Base-by-base conservation (phyloP, 2,329 filamentous ascomycete species). In the Microsporum ferrugineum region DNA sequence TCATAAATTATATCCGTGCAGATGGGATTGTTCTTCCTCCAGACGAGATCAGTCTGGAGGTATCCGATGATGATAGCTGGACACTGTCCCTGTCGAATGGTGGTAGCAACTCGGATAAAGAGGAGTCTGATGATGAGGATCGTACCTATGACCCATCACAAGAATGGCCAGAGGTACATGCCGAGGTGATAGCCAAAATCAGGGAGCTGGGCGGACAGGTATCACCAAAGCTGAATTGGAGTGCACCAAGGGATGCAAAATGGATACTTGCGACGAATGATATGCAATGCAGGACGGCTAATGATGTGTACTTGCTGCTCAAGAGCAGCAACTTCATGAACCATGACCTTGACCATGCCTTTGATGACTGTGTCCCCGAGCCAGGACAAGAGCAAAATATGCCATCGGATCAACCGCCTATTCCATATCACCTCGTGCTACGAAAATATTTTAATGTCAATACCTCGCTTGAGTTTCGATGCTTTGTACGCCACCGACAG, bases 221-320 rank as follows among this genome's bases (percentile, higher is more conserved):
- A 6, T 86, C 88, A 1, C 94, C 94, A 0, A 99, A 99, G 75
- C 78, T 99, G 55, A 97, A 97, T 77, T 99, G 94, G 94, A 96
- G 91, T 4, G 87, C 91, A 2, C 94, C 94, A 2, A 96, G 96
- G 73, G 94, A 99, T 71, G 94, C 94, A 6, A 89, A 88, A 27
- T 96, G 91, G 88, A 96, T 99, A 73, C 75, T 86, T 75, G 76
- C 82, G 72, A 92, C 80, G 75, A 99, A 99, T 74, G 95, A 89
- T 55, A 88, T 96, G 76, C 90, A 95, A 73, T 99, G 94, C 75
- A 86, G 85, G 2, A 85, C 84, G 0, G 84, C 94, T 2, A 95
- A 94, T 71, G 94, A 99, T 69, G 84, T 99, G 51, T 99, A 97
- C 71, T 81, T 97, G 14, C 82, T 99, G 0, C 81, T 99, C 12